These are phyloP conservation scores for Trametes gibbosa DNA, from an alignment of 768 basidiomycete genomes.

Conservation along the genomic window DNA sequence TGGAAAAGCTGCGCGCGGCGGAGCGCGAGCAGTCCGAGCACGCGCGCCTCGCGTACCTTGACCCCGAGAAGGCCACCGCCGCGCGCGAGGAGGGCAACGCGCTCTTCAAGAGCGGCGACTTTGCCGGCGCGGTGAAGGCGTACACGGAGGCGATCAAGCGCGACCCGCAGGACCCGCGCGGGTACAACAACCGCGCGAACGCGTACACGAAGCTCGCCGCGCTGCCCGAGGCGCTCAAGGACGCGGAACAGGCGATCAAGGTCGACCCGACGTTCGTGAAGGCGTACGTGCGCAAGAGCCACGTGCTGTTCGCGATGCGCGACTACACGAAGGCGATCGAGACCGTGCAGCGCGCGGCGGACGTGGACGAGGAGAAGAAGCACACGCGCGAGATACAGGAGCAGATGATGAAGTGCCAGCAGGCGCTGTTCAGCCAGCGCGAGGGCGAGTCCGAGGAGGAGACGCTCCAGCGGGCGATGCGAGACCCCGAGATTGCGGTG, in stretches of 20 bases:
- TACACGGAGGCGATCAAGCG: slow-evolving; percentile 98
- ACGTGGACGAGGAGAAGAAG: slow-evolving; percentile 77
- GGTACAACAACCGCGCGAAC: slow-evolving; percentile 98
- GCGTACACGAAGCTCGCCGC: slow-evolving; percentile 95
- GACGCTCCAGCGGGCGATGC: slow-evolving; percentile 90
- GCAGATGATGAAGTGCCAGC: slow-evolving; percentile 77
- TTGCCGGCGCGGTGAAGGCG: slow-evolving; percentile 84
- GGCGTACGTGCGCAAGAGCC: slow-evolving; percentile 91
- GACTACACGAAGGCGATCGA: slow-evolving; percentile 87
- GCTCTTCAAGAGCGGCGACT: slow-evolving; percentile 90
- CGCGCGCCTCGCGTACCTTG: slow-evolving; percentile 81
- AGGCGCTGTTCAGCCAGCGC: slow-evolving; percentile 75
- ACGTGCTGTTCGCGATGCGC: slow-evolving; percentile 85
- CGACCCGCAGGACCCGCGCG: slow-evolving; percentile 82
- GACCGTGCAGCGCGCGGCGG: slow-evolving; percentile 72
- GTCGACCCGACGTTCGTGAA: slow-evolving; percentile 91
- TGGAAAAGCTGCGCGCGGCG: slow-evolving; percentile 83
- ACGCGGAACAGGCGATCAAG: slow-evolving; percentile 90
- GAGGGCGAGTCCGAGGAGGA: slow-evolving; percentile 88
- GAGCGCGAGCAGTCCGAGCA: slow-evolving; percentile 78
- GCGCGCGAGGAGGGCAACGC: slow-evolving; percentile 93
- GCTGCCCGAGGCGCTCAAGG: slow-evolving; percentile 93
- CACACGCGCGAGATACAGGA: slow-evolving; percentile 81
- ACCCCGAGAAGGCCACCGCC: slow-evolving; percentile 75
- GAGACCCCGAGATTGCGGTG: slow-evolving; percentile 94